Conservation (phyloP, 192 early-diverging fungal genomes). For the Coemansia sp. region DNA sequence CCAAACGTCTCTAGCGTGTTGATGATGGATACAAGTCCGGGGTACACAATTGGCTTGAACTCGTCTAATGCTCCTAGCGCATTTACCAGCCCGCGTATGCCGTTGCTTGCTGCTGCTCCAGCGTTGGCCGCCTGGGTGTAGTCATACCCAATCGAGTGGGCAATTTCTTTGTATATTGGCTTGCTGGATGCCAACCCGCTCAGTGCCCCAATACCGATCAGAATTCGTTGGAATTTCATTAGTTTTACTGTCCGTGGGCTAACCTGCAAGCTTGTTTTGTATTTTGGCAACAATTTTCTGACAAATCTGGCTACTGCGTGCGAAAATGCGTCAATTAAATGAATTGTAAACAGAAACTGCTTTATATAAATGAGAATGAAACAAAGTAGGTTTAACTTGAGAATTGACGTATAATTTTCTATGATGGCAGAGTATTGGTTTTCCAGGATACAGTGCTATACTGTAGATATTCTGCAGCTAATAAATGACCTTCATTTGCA, state of each 20-base stretch:
- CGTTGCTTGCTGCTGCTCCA: slow-evolving; percentile 22
- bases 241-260: background rate
- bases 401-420: background rate
- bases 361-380: background rate
- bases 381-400: no score
- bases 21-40: slow-evolving; percentile 21
- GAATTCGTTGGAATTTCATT: slow-evolving; percentile 14
- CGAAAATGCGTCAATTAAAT: slow-evolving; percentile 7
- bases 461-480: background rate
- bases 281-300: background rate
- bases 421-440: background rate
- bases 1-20: slow-evolving; percentile 22
- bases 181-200: background rate
- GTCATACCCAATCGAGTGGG: slow-evolving; percentile 40
- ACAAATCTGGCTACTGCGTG: slow-evolving; percentile 4
- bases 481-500: background rate
- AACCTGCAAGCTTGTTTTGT: background rate
- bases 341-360: background rate
- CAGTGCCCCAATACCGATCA: slow-evolving; percentile 1
- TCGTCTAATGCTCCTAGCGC: slow-evolving; percentile 16
- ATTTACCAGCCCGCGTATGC: slow-evolving; percentile 16
- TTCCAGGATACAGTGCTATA: background rate
- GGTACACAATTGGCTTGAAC: slow-evolving; percentile 44
- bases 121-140: slow-evolving; percentile 18
- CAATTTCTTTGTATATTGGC: slow-evolving; percentile 41